phyloP scores from a whole-genome alignment of 768 basidiomycete species.

The Chalciporus pseudorubinellus region DNA sequence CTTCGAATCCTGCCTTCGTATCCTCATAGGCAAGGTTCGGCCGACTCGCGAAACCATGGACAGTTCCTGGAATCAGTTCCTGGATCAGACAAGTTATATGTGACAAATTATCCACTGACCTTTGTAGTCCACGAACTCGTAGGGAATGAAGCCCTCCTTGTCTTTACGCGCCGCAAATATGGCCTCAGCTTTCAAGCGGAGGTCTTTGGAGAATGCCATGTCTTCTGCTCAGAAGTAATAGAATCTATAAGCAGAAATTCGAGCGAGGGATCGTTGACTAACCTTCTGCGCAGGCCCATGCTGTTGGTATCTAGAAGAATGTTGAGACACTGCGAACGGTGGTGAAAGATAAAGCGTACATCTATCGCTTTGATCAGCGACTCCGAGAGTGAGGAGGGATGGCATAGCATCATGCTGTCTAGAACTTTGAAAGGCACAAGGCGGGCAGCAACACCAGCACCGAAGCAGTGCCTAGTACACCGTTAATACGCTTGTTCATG shows the following conservation, averaged over 20 bases:
- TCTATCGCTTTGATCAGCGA: conserved; percentile 37
- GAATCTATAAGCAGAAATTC: background rate
- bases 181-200: conserved; percentile 30
- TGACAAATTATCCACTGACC: conserved; percentile 17
- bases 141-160: conserved; percentile 29
- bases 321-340: background rate
- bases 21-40: conserved; percentile 43
- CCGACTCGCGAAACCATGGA: conserved; percentile 48
- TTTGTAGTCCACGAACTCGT: conserved; percentile 37
- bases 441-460: conserved; percentile 31
- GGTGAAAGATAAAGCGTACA: background rate
- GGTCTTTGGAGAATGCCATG: conserved; percentile 19
- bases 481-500: background rate
- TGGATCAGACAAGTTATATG: conserved; percentile 1
- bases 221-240: conserved; percentile 31
- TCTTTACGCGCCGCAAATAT: conserved; percentile 31
- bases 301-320: conserved; percentile 20
- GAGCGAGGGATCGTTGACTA: background rate
- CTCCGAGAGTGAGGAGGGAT: conserved; percentile 35
- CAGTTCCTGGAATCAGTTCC: conserved; percentile 35
- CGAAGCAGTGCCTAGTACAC: conserved; percentile 36
- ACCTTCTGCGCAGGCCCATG: conserved; percentile 42
- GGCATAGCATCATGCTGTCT: conserved; percentile 40
- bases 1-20: conserved; percentile 44
- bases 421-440: conserved; percentile 32